phyloP scores from a whole-genome alignment of 2,329 filamentous ascomycete genomes.

The Aspergillus sp. region DNA sequence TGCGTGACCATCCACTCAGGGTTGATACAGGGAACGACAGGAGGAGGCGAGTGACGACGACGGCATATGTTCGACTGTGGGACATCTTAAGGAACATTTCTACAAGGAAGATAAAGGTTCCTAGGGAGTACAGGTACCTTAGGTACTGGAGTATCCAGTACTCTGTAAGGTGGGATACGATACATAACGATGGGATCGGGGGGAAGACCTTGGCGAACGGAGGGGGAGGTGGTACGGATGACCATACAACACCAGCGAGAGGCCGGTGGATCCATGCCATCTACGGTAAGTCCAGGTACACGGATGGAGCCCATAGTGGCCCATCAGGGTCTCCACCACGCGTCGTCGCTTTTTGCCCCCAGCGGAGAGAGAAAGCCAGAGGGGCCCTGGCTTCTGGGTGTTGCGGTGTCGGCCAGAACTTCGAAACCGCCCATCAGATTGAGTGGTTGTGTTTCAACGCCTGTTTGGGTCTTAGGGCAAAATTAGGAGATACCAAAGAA shows the following conservation, averaged over 20 bases:
- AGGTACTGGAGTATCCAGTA: no score
- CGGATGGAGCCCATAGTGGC: not conserved
- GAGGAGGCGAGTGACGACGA: not conserved
- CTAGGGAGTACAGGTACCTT: no score
- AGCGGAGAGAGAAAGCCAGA: no score
- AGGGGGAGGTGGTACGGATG: no score
- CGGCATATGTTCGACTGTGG: no score
- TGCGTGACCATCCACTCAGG: not conserved
- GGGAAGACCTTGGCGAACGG: no score
- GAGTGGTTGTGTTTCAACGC: conserved; percentile 15
- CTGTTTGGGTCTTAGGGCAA: conserved; percentile 3
- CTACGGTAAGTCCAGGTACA: no score
- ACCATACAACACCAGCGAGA: not conserved
- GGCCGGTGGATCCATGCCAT: not conserved
- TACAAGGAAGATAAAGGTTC: no score
- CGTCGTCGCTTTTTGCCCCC: not conserved
- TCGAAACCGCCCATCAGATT: conserved; percentile 16
- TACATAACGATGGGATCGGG: no score
- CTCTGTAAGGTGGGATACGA: no score
- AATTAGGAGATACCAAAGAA: not conserved
- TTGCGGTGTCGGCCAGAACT: conserved; percentile 13
- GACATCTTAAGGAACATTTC: no score
- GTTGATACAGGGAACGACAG: conserved; percentile 2
- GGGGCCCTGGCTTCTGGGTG: no score
- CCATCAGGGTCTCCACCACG: not conserved